These are phyloP conservation scores for Chloranthus sessilifolius DNA, from an alignment of 164 flowering plant genomes.

Conservation along the genomic window DNA sequence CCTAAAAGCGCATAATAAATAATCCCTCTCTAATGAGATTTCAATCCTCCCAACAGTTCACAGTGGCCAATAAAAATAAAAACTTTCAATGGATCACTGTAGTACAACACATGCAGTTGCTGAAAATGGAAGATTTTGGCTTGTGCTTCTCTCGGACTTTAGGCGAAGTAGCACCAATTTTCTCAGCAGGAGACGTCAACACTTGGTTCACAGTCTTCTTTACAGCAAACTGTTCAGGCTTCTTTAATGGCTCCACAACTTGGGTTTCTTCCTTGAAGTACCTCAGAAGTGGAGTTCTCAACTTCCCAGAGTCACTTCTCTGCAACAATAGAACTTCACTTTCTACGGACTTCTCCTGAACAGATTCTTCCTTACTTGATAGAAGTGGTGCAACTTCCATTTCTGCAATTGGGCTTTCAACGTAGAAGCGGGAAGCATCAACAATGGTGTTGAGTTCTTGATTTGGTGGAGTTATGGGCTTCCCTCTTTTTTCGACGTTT, in stretches of 20 bases:
- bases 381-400: constrained; percentile 1
- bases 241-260: constrained; percentile 12
- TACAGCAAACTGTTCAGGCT: constrained; percentile 16
- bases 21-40: constrained; percentile 2
- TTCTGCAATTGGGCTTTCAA: constrained; percentile 9
- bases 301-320: constrained; percentile 34
- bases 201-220: constrained; percentile 16
- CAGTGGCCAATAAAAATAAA: not conserved
- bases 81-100: constrained; percentile 17
- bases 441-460: constrained; percentile 5
- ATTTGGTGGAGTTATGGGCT: not conserved
- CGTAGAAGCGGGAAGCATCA: constrained; percentile 1
- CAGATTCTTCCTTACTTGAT: constrained; percentile 7
- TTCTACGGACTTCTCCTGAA: constrained; percentile 11
- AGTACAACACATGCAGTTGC: constrained; percentile 54
- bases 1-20: no score
- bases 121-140: constrained; percentile 34
- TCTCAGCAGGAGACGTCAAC: constrained; percentile 11
- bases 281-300: constrained; percentile 29
- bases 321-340: constrained; percentile 21
- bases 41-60: constrained; percentile 1
- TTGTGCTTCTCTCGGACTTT: constrained; percentile 33
- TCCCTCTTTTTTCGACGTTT: constrained; percentile 6
- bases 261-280: constrained; percentile 28
- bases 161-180: constrained; percentile 15